These are phyloP conservation scores for Neofusicoccum umdonicola DNA, from an alignment of 2,329 filamentous ascomycete genomes.

Conservation along the genomic window DNA sequence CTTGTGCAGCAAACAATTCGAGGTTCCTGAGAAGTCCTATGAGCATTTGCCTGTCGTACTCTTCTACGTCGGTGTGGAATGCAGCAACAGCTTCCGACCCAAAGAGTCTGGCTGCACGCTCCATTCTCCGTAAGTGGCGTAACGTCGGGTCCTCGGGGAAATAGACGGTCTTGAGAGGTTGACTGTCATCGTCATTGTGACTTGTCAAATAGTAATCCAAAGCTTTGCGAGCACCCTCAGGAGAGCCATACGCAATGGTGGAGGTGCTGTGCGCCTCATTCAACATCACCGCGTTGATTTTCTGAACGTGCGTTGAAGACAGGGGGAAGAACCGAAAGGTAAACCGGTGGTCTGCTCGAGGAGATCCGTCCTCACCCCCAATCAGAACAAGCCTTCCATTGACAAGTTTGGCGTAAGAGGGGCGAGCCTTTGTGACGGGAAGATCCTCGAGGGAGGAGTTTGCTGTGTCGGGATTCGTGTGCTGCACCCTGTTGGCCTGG, in stretches of 20 bases:
- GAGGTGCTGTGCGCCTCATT: background rate
- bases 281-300: slow-evolving; percentile 17
- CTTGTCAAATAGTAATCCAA: background rate
- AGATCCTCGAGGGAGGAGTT: slow-evolving; percentile 20
- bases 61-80: background rate
- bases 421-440: slow-evolving; percentile 18
- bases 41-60: too few relatives aligned
- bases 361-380: background rate
- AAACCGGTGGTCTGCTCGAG: background rate
- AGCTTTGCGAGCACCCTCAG: background rate
- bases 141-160: background rate
- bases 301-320: slow-evolving; percentile 6
- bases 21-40: too few relatives aligned
- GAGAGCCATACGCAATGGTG: background rate
- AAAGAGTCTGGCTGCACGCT: background rate
- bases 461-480: background rate
- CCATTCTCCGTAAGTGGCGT: background rate
- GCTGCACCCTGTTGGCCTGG: background rate
- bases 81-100: background rate
- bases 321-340: slow-evolving; percentile 12
- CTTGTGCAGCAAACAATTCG: too few relatives aligned
- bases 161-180: background rate
- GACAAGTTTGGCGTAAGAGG: slow-evolving; percentile 16
- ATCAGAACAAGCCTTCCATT: background rate
- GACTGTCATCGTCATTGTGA: background rate